Evolutionary conservation across 768 basidiomycete species (phyloP).

Genomic region (Dentipellis fragilis): DNA sequence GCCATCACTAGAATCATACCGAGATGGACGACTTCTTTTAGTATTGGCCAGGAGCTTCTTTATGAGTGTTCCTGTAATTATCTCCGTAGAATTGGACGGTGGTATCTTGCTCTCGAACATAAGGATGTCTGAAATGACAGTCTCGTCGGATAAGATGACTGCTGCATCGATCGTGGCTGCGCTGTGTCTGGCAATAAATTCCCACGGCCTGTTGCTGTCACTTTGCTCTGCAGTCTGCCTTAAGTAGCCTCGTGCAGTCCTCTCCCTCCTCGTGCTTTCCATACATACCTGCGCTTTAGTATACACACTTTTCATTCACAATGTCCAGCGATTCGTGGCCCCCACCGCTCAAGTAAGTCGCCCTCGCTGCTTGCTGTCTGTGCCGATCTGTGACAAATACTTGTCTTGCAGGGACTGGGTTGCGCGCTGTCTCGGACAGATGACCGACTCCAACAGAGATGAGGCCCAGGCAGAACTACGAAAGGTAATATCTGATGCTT

Average conservation of each 20-base stretch:
- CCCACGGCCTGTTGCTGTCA: background rate
- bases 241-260: no score
- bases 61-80: constrained; percentile 5
- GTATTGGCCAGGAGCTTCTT: constrained; percentile 4
- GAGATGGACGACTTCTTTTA: background rate
- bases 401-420: constrained; percentile 74
- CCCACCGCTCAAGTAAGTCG: constrained; percentile 60
- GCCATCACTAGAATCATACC: constrained; percentile 33
- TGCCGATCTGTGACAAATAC: constrained; percentile 7
- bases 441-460: constrained; percentile 76
- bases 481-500: constrained; percentile 93
- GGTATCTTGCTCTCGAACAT: background rate
- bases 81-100: background rate
- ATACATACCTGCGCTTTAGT: background rate
- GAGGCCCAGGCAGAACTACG: constrained; percentile 93
- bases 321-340: constrained; percentile 82
- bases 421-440: constrained; percentile 83
- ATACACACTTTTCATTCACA: background rate
- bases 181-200: background rate
- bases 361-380: constrained; percentile 1
- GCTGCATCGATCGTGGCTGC: no score
- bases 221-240: no score
- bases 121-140: background rate
- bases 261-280: background rate
- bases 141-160: background rate